Evolutionary conservation across 2,329 filamentous ascomycete genomes (phyloP).

Genomic region (Kalaharituber pfeilii): DNA sequence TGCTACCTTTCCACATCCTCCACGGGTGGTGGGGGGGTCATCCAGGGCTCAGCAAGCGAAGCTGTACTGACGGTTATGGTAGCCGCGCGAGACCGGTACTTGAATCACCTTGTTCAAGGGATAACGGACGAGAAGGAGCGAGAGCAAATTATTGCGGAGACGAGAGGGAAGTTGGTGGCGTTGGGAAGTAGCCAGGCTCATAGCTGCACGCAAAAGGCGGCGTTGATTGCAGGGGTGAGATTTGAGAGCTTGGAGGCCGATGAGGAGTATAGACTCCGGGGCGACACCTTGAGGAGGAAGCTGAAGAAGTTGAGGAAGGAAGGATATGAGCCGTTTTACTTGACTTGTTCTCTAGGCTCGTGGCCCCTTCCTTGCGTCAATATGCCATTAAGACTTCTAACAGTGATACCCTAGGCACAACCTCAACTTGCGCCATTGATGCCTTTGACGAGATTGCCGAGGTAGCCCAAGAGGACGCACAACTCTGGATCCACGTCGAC

Average conservation of each 20-base stretch:
- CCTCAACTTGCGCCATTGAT: constrained; percentile 74
- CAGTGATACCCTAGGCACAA: constrained; percentile 43
- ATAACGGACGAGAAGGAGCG: constrained; percentile 35
- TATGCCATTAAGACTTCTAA: neutral
- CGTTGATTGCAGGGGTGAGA: constrained; percentile 69
- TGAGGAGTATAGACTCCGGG: constrained; percentile 34
- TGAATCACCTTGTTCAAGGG: constrained; percentile 35
- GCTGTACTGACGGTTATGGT: constrained; percentile 74
- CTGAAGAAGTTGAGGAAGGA: constrained; percentile 48
- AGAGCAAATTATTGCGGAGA: constrained; percentile 50
- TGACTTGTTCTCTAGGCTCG: constrained; percentile 50
- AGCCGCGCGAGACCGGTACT: constrained; percentile 65
- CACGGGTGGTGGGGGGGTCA: constrained; percentile 69
- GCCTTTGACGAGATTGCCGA: constrained; percentile 53
- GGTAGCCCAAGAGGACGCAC: constrained; percentile 32
- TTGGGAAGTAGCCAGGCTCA: constrained; percentile 66
- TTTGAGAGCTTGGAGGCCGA: constrained; percentile 50
- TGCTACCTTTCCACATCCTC: constrained; percentile 56
- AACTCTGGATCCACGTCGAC: constrained; percentile 84
- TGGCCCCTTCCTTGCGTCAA: constrained; percentile 26
- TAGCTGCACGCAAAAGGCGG: constrained; percentile 71
- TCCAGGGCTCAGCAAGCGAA: constrained; percentile 80
- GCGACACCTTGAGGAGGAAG: constrained; percentile 38
- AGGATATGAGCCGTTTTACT: constrained; percentile 68
- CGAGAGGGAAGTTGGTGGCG: constrained; percentile 58